Conservation (phyloP, 1,284 basidiomycete species). For the Phylloboletellus chloephorus region DNA sequence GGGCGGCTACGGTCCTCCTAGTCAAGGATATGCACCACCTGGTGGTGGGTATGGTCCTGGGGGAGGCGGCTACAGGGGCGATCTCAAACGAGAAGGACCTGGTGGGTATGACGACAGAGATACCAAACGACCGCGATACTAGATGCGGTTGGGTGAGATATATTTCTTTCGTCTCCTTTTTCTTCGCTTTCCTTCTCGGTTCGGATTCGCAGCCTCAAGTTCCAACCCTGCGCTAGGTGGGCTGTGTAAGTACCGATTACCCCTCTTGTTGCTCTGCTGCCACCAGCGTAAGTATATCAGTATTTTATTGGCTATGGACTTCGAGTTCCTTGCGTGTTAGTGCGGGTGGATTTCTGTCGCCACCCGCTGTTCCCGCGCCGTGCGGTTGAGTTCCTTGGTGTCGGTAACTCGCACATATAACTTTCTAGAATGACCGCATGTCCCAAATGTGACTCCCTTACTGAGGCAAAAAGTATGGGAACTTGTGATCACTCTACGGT, state of each 20-base stretch:
- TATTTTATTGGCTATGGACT: conserved; percentile 28
- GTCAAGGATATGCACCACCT: conserved; percentile 32
- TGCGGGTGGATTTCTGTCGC: too few relatives aligned
- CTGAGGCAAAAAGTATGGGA: too few relatives aligned
- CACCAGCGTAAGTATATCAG: conserved; percentile 34
- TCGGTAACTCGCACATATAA: conserved; percentile 1
- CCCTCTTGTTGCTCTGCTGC: conserved; percentile 25
- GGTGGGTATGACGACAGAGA: conserved; percentile 78
- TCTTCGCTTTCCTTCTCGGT: conserved; percentile 15
- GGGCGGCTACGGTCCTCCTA: conserved; percentile 45
- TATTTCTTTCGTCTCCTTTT: conserved; percentile 21
- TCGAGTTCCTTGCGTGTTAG: conserved; percentile 7
- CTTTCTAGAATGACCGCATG: too few relatives aligned
- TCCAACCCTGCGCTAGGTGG: conserved; percentile 28
- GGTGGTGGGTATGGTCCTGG: conserved; percentile 36
- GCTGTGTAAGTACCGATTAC: conserved; percentile 33
- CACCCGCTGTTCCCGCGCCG: too few relatives aligned
- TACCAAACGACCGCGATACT: conserved; percentile 75
- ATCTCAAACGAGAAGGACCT: conserved; percentile 63
- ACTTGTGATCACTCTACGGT: too few relatives aligned
- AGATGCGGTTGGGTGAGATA: conserved; percentile 39
- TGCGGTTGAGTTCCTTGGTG: neutral
- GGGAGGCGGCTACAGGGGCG: conserved; percentile 52
- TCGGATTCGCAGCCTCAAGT: conserved; percentile 29
- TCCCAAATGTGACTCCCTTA: too few relatives aligned